Base-by-base conservation (phyloP, 257 asterid genomes). In the Euphrasia confusa region DNA sequence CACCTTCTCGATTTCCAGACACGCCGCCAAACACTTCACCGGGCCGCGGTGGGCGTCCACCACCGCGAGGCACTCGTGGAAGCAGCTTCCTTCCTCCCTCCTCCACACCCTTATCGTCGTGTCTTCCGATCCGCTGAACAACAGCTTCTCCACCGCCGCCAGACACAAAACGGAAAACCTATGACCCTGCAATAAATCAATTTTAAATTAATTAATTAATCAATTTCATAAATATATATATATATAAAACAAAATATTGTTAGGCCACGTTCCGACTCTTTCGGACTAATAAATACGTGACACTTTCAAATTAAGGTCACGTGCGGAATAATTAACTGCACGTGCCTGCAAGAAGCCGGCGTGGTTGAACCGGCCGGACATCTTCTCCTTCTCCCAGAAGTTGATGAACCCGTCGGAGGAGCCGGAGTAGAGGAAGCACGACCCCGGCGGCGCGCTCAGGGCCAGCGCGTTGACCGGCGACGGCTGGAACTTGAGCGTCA, bases 91-190 rank as follows among this genome's bases (percentile, higher is more conserved):
- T 58, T 88, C 96, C 57, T 90, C 98, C 54, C 98, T 60, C 56
- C 89, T 68, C 98, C 98, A 91, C 0, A 91, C 77, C 75, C 96
- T 67, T 7, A 91, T 86, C 0, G 94, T 91, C 8, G 96, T 84
- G 24, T 91, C 98, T 75, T 91, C 98, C 0, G 98, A 91, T 0
- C 98, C 98, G 27, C 96, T 88, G 26, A 91, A 88, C 4, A 91
- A 37, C 35, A 88, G 40, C 47, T 82, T 85, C 83, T 91, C 98
- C 0, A 85, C 76, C 4, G 92, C 94, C 1, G 66, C 92, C 6
- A 88, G 64, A 12, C 95, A 91, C 0, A 91, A 85, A 0, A 91
- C 98, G 0, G 90, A 61, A 27, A 88, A 91, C 2, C 96, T 63
- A 58, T 91, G 98, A 0, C 98, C 96, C 24, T 86, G 40, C 40